phyloP scores from a whole-genome alignment of 495 filamentous ascomycete genomes.

The Achaetomiella virescens region DNA sequence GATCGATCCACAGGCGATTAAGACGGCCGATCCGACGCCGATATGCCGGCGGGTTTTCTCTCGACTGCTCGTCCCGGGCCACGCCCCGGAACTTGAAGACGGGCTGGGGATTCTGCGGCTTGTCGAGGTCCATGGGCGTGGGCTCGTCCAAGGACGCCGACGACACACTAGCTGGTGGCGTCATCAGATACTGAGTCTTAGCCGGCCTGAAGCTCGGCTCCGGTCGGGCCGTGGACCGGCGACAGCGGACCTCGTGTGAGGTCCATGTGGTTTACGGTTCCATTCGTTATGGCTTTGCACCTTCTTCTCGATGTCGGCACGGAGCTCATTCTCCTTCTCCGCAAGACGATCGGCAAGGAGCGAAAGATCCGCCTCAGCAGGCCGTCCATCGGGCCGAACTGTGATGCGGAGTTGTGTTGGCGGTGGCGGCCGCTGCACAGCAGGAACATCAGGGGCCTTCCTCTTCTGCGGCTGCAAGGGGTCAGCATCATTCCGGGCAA shows the following conservation, averaged over 20 bases:
- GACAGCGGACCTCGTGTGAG: conserved; percentile 74
- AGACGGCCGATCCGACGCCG: conserved; percentile 70
- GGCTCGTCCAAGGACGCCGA: conserved; percentile 52
- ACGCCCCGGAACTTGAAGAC: conserved; percentile 33
- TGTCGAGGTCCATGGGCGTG: conserved; percentile 34
- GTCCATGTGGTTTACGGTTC: conserved; percentile 80
- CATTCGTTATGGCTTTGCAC: conserved; percentile 76
- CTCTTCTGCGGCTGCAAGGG: conserved; percentile 57
- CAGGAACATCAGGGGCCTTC: conserved; percentile 52
- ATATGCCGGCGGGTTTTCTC: conserved; percentile 63
- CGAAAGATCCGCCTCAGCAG: conserved; percentile 69
- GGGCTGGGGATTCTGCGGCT: conserved; percentile 21
- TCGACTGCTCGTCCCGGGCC: conserved; percentile 29
- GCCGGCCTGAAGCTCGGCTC: conserved; percentile 57
- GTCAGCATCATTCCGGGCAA: conserved; percentile 34
- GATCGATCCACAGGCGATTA: conserved; percentile 76
- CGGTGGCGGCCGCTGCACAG: conserved; percentile 49
- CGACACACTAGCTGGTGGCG: conserved; percentile 74
- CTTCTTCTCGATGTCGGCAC: conserved; percentile 71
- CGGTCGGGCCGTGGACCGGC: conserved; percentile 62
- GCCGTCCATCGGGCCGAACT: conserved; percentile 61
- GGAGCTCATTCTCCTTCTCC: conserved; percentile 75
- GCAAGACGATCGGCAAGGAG: conserved; percentile 66
- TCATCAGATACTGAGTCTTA: conserved; percentile 76
- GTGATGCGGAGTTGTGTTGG: conserved; percentile 56